Evolutionary conservation across 148 eudicot species (phyloP).

Genomic region (Arctostaphylos glauca): DNA sequence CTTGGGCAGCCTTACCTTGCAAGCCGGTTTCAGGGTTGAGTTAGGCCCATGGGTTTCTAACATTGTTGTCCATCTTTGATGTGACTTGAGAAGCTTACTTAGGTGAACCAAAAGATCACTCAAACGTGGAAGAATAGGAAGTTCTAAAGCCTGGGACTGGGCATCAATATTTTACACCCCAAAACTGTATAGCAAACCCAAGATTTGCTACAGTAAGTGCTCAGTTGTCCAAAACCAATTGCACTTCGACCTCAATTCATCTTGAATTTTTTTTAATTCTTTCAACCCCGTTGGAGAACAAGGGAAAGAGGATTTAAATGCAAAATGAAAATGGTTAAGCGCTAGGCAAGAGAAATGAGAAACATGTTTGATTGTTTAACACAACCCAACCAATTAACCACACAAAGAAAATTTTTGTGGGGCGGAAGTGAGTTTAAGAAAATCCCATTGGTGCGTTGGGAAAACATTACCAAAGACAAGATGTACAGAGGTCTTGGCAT

Average conservation of each 20-base stretch:
- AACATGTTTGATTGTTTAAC: no score
- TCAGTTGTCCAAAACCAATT: background rate
- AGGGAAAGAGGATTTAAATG: background rate
- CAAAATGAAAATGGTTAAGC: background rate
- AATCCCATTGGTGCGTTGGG: no score
- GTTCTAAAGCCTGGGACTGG: background rate
- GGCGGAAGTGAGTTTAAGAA: no score
- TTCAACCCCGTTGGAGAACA: background rate
- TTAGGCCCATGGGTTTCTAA: no score
- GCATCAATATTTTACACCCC: background rate
- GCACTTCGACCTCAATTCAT: background rate
- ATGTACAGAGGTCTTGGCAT: no score
- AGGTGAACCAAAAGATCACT: background rate
- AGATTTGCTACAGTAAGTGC: background rate
- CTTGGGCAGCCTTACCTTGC: no score
- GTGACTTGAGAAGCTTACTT: no score
- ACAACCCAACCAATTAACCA: no score
- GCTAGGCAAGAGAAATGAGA: background rate
- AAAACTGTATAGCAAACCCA: background rate
- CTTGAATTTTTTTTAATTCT: background rate
- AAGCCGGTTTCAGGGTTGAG: no score
- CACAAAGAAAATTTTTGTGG: no score
- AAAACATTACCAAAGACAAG: no score
- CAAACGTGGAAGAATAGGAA: background rate
- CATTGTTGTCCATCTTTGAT: no score